phyloP scores from a whole-genome alignment of 768 basidiomycete species.

The Lentinula guzmanii region DNA sequence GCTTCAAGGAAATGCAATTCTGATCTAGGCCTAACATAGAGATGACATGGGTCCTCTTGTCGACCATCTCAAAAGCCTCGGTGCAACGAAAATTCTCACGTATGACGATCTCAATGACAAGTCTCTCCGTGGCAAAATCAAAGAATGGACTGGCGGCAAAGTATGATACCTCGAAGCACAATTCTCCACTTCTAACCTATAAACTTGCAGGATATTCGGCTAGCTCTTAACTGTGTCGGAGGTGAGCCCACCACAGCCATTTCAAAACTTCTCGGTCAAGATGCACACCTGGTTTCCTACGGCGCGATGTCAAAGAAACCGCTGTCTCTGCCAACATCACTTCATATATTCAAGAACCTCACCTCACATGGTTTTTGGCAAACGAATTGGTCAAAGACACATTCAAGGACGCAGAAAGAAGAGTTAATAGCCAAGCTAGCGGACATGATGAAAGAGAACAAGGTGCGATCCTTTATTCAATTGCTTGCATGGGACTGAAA shows the following conservation, averaged over 20 bases:
- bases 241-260: slow-evolving; percentile 66
- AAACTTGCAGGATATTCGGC: slow-evolving; percentile 30
- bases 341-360: slow-evolving; percentile 83
- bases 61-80: slow-evolving; percentile 47
- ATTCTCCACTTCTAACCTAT: background rate
- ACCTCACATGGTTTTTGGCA: slow-evolving; percentile 78
- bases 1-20: background rate
- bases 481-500: slow-evolving; percentile 1
- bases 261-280: slow-evolving; percentile 57
- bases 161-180: slow-evolving; percentile 24
- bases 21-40: slow-evolving; percentile 23
- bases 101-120: slow-evolving; percentile 69
- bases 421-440: slow-evolving; percentile 46
- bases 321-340: slow-evolving; percentile 66
- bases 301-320: slow-evolving; percentile 89
- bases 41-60: slow-evolving; percentile 48
- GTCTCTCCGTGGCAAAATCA: slow-evolving; percentile 44
- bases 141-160: slow-evolving; percentile 59
- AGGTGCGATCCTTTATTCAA: slow-evolving; percentile 26
- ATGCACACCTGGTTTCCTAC: slow-evolving; percentile 78
- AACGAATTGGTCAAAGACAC: slow-evolving; percentile 57
- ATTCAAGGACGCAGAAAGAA: slow-evolving; percentile 42
- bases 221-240: slow-evolving; percentile 49
- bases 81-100: slow-evolving; percentile 72
- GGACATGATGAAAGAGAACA: slow-evolving; percentile 45